Evolutionary conservation across 306 rosid genomes (phyloP), one percentile per base, ranked within the genome.

Genomic region (Sophora flavescens): DNA sequence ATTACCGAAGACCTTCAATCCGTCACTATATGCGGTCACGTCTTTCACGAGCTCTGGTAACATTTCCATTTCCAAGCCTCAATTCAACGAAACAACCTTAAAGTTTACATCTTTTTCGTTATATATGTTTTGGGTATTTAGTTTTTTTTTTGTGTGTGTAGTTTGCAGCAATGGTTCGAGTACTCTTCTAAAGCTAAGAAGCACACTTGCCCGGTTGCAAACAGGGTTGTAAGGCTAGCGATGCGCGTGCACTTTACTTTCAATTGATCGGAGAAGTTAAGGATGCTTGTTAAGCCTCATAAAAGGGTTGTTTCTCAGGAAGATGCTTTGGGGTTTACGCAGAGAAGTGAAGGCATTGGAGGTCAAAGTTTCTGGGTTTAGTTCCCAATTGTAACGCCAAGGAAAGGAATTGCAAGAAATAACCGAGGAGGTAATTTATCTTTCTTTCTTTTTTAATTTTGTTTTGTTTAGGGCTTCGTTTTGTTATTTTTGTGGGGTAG

Each of bases 81-180:
- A 30, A 51, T 17, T 32, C 9, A 8, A 39, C 2, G 18, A 14
- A 58, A 35, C 51, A 10, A 68, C 17, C n/a, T 58, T 30, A 33
- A 70, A 72, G 44, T 68, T 68, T 50, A 9, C n/a, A 1, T 63
- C 18, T 84, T 72, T 70, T 70, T 81, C 8, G 59, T 60, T 59
- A 6, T 6, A 50, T 8, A 3, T 13, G 9, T 80, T 6, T 6
- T 12, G 63, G 28, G 11, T 52, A 14, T 61, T 72, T 41, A 32
- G 4, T 36, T 36, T n/a, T n/a, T n/a, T n/a, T n/a, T n/a, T n/a
- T n/a, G 1, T 36, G 10, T 45, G 36, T 73, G 68, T 58, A 93
- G 98, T 44, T 67, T 94, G 70, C 97, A 90, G 82, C 97, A 94
- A 82, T 94, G 98, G 98, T 94, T 94, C 48, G 95, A 90, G 95